Evolutionary conservation across 2,329 filamentous ascomycete species (phyloP).

Genomic region (Fusarium cyanostomum): DNA sequence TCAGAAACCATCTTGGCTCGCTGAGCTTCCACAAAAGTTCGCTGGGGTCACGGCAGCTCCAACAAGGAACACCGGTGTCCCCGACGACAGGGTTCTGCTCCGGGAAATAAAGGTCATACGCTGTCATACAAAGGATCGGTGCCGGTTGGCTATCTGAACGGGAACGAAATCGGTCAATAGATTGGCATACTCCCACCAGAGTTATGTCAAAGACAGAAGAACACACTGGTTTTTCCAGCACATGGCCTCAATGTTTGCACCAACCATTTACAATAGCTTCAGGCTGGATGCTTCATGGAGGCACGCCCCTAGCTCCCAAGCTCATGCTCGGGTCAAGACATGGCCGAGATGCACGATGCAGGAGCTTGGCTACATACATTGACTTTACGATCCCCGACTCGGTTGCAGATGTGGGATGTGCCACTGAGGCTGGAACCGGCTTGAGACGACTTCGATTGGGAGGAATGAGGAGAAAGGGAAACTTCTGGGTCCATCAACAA

Average conservation of each 20-base stretch:
- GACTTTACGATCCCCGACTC: slow-evolving; percentile 10
- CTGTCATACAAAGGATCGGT: slow-evolving; percentile 8
- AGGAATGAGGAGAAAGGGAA: neutral
- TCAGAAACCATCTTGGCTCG: neutral
- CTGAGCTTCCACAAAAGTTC: slow-evolving; percentile 7
- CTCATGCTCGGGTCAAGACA: slow-evolving; percentile 15
- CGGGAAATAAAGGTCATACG: slow-evolving; percentile 16
- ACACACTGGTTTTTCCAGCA: slow-evolving; percentile 3
- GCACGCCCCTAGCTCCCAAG: slow-evolving; percentile 1
- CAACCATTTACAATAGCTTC: neutral
- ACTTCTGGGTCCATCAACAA: slow-evolving; percentile 2
- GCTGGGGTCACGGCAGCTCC: slow-evolving; percentile 15
- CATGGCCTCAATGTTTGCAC: neutral
- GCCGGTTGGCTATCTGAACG: slow-evolving; percentile 3
- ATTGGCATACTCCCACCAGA: slow-evolving; percentile 8
- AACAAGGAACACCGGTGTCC: slow-evolving; percentile 3
- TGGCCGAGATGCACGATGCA: slow-evolving; percentile 13
- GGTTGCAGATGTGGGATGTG: slow-evolving; percentile 20
- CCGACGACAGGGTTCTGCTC: slow-evolving; percentile 19
- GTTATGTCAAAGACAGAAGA: slow-evolving; percentile 8
- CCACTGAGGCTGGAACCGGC: slow-evolving; percentile 8
- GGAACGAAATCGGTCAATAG: slow-evolving; percentile 20
- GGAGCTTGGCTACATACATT: neutral
- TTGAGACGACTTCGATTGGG: slow-evolving; percentile 2
- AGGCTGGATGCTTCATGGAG: neutral